These are phyloP conservation scores for Chrysanthemum lavandulifolium DNA, from an alignment of 129 eudicot species.

Conservation along the genomic window DNA sequence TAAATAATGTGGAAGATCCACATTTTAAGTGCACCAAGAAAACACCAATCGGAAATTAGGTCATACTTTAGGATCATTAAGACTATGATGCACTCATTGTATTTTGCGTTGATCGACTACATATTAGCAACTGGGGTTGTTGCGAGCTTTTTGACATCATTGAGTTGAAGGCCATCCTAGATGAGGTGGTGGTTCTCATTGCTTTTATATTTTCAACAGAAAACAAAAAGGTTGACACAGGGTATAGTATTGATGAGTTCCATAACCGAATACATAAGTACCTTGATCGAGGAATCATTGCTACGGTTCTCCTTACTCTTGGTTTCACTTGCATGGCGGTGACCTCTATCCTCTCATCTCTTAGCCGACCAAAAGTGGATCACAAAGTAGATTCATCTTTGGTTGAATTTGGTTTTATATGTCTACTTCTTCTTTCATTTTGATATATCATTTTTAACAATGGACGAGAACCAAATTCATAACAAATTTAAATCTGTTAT, in stretches of 20 bases:
- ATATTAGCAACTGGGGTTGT: slow-evolving; percentile 51
- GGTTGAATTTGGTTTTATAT: too few relatives aligned
- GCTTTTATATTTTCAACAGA: not conserved
- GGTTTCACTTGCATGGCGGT: slow-evolving; percentile 43
- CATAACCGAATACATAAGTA: slow-evolving; percentile 7
- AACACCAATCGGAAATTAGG: not conserved
- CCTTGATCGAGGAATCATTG: slow-evolving; percentile 28
- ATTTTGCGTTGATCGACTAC: slow-evolving; percentile 33
- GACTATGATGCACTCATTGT: not conserved
- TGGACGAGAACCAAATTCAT: too few relatives aligned
- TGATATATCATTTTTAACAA: too few relatives aligned
- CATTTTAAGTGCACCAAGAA: not conserved
- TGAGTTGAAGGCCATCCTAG: slow-evolving; percentile 24
- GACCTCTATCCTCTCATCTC: slow-evolving; percentile 33
- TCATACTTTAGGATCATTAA: not conserved
- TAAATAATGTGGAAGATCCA: not conserved
- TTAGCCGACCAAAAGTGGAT: not conserved
- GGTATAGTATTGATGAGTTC: not conserved
- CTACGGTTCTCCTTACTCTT: slow-evolving; percentile 33
- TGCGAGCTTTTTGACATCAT: slow-evolving; percentile 45
- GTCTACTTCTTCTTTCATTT: too few relatives aligned
- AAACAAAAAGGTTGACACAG: not conserved
- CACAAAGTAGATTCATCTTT: too few relatives aligned
- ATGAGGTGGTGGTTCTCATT: slow-evolving; percentile 1
- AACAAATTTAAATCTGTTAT: too few relatives aligned